Conservation (phyloP, 2,329 filamentous ascomycete genomes). For the Cladosporium velox region DNA sequence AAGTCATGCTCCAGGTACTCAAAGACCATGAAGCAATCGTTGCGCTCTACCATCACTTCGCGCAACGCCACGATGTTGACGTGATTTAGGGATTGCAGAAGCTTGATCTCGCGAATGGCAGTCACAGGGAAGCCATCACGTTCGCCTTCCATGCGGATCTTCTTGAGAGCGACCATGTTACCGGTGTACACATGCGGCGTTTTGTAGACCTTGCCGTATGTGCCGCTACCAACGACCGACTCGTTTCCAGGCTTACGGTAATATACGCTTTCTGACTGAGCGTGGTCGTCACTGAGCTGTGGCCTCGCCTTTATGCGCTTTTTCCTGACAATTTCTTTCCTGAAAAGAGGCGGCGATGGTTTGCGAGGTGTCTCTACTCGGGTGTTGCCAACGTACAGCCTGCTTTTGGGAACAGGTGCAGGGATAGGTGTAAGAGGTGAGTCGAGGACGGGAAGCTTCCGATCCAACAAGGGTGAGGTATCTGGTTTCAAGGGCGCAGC, state of each 20-base stretch:
- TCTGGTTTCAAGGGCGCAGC: slow-evolving; percentile 28
- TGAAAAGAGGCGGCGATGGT: slow-evolving; percentile 28
- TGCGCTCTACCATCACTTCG: slow-evolving; percentile 97
- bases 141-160: slow-evolving; percentile 92
- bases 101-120: slow-evolving; percentile 85
- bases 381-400: slow-evolving; percentile 38
- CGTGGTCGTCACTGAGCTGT: slow-evolving; percentile 69
- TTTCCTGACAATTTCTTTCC: slow-evolving; percentile 63
- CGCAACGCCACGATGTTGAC: slow-evolving; percentile 78
- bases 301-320: slow-evolving; percentile 72
- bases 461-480: slow-evolving; percentile 42
- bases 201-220: slow-evolving; percentile 95
- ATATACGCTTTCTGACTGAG: slow-evolving; percentile 83
- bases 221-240: slow-evolving; percentile 92
- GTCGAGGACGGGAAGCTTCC: slow-evolving; percentile 39
- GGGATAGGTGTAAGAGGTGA: slow-evolving; percentile 25
- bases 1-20: slow-evolving; percentile 96
- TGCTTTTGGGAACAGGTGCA: slow-evolving; percentile 36
- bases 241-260: slow-evolving; percentile 96
- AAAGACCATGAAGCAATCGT: slow-evolving; percentile 99
- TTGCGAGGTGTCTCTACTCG: slow-evolving; percentile 29
- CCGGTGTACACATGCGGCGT: slow-evolving; percentile 91
- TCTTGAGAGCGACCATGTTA: slow-evolving; percentile 79
- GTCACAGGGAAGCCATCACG: slow-evolving; percentile 89
- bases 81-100: slow-evolving; percentile 83